A percentile compares a stretch with the other conserved stretches of the same genome.
Conservation (phyloP, 139 green algal species). For the Haematococcus lacustris region DNA sequence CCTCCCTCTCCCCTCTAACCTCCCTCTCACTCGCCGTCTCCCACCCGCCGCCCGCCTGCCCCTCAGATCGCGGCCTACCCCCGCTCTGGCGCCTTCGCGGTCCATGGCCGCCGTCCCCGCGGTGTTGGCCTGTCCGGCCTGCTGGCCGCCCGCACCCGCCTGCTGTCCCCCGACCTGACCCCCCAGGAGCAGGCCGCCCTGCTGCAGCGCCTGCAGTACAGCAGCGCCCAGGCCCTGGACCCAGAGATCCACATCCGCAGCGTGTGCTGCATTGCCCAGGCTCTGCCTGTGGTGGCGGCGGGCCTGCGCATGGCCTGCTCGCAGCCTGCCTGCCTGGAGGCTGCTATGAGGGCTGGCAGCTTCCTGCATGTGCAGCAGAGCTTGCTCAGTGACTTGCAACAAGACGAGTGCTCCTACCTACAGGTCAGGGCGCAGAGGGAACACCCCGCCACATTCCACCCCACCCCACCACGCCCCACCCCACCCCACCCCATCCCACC, state of each 20-base stretch:
- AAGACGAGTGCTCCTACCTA: slow-evolving; percentile 25
- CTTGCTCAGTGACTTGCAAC: slow-evolving; percentile 28
- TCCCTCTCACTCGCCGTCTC: no score
- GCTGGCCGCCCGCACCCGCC: background rate
- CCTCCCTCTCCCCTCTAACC: no score
- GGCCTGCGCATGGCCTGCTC: slow-evolving; percentile 10
- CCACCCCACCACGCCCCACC: no score
- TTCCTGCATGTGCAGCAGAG: slow-evolving; percentile 36
- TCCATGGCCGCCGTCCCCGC: slow-evolving; percentile 24
- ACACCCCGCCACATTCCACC: no score
- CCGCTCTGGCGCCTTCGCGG: slow-evolving; percentile 28
- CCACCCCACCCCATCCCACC: no score
- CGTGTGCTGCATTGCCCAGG: slow-evolving; percentile 30
- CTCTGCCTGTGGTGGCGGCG: slow-evolving; percentile 27
- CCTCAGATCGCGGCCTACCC: background rate
- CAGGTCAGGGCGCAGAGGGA: no score
- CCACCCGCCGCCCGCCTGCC: no score
- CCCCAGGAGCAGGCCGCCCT: background rate
- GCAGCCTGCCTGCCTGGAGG: slow-evolving; percentile 1
- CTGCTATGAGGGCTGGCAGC: slow-evolving; percentile 8
- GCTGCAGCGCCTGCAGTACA: background rate
- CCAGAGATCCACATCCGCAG: slow-evolving; percentile 24
- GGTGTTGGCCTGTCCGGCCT: slow-evolving; percentile 20
- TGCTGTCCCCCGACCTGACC: no score
- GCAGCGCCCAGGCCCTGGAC: background rate